Evolutionary conservation across 129 eudicot species (phyloP), one percentile per base, ranked within the genome.

Genomic region (Artemisia annua): DNA sequence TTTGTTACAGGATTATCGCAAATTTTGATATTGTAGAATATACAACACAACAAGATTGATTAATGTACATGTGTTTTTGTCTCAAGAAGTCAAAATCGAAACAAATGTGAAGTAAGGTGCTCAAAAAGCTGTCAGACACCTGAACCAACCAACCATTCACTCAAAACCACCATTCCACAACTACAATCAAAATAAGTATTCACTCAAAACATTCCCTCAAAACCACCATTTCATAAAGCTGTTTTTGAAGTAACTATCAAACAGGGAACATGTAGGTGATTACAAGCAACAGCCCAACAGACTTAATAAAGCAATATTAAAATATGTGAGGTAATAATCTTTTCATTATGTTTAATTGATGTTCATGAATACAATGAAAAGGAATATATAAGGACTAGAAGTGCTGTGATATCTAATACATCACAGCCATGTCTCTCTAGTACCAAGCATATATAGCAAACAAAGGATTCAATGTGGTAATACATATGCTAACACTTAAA

Each of bases 1-100:
- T 75, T 17, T 94, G 46, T 74, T 94, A 60, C 93, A 94, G 76
- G 95, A 93, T 66, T 90, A 87, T 72, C 83, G 81, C 43, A 39
- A 44, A 52, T 69, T 56, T 50, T 68, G 77, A 80, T 22, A n/a
- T 43, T 46, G 32, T 66, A 49, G 66, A 22, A 39, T 48, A 28
- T 61, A 16, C 52, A 64, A 53, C 46, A 65, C 43, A 60, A 19
- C 20, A 77, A 35, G 26, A 1, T 11, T 14, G 67, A 50, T 60
- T 54, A 2, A 22, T 64, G 1, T 17, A 48, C 65, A 58, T 52
- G 72, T 49, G 11, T 70, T 62, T 60, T 30, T 71, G n/a, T 39
- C 39, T 64, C 24, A 13, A 43, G 17, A n/a, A 10, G 54, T 60
- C 57, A 52, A 11, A 65, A 16, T 57, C 28, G 13, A 19, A 43